A percentile compares a stretch with the other conserved stretches of the same genome.
Conservation (phyloP, 1,284 basidiomycete species). For the Marasmius fiardii region DNA sequence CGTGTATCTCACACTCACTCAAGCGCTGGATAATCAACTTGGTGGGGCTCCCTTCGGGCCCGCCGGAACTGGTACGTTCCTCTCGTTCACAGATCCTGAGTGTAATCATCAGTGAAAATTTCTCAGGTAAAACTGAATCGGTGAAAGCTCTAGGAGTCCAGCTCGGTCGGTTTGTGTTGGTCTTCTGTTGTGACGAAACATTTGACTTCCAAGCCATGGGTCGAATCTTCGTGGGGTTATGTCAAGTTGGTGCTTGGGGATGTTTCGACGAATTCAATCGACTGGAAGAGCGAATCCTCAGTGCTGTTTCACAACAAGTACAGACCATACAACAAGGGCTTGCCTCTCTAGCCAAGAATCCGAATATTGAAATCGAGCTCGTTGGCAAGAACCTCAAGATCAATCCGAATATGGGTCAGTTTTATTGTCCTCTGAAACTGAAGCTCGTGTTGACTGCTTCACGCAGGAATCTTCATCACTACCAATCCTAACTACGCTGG, state of each 20-base stretch:
- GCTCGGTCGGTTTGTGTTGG: constrained; percentile 95
- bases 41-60: constrained; percentile 98
- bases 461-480: constrained; percentile 87
- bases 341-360: constrained; percentile 74
- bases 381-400: constrained; percentile 93
- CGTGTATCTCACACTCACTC: constrained; percentile 95
- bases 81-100: constrained; percentile 2
- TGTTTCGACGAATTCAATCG: constrained; percentile 99
- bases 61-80: constrained; percentile 83
- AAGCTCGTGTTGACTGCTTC: constrained; percentile 7
- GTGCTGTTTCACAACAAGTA: constrained; percentile 98
- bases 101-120: constrained; percentile 3
- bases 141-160: constrained; percentile 99
- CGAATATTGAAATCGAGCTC: constrained; percentile 90
- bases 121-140: constrained; percentile 93
- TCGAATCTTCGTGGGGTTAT: constrained; percentile 96
- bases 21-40: constrained; percentile 91
- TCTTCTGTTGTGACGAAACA: constrained; percentile 99
- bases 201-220: constrained; percentile 99
- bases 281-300: constrained; percentile 95
- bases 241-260: constrained; percentile 99
- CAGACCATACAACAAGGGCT: constrained; percentile 98
- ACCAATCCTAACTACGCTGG: constrained; percentile 99
- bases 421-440: background rate
- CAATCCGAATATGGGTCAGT: constrained; percentile 86